Evolutionary conservation across 2,329 filamentous ascomycete species (phyloP).

Genomic region (Metarhizium rileyi): DNA sequence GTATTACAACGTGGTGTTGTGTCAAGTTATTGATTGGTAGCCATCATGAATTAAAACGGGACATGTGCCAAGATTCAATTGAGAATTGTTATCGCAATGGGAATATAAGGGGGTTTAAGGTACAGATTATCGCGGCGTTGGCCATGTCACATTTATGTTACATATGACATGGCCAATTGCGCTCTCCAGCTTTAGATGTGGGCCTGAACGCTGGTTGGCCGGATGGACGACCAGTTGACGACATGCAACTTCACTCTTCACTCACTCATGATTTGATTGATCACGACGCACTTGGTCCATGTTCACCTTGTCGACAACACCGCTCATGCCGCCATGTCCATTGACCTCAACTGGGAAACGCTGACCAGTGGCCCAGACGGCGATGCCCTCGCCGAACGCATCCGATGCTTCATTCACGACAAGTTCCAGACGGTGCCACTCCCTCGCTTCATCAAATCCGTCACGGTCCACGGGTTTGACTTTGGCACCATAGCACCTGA

Average conservation of each 20-base stretch:
- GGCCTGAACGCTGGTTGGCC: not conserved
- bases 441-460: slow-evolving; percentile 92
- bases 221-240: not conserved
- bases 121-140: no score
- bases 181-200: not conserved
- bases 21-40: not conserved
- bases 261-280: no score
- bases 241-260: not conserved
- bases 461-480: slow-evolving; percentile 87
- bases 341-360: slow-evolving; percentile 94
- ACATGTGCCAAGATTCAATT: no score
- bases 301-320: no score
- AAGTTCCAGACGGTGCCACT: slow-evolving; percentile 89
- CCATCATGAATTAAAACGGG: not conserved
- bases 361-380: slow-evolving; percentile 86
- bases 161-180: no score
- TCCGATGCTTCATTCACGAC: slow-evolving; percentile 88
- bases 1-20: not conserved
- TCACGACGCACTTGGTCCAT: no score
- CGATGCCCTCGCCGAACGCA: slow-evolving; percentile 69
- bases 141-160: no score
- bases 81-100: no score
- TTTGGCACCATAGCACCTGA: slow-evolving; percentile 78
- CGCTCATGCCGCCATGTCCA: slow-evolving; percentile 58
- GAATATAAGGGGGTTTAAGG: no score